Base-by-base conservation (phyloP, 192 early-diverging fungal species). In the Podila clonocystis region DNA sequence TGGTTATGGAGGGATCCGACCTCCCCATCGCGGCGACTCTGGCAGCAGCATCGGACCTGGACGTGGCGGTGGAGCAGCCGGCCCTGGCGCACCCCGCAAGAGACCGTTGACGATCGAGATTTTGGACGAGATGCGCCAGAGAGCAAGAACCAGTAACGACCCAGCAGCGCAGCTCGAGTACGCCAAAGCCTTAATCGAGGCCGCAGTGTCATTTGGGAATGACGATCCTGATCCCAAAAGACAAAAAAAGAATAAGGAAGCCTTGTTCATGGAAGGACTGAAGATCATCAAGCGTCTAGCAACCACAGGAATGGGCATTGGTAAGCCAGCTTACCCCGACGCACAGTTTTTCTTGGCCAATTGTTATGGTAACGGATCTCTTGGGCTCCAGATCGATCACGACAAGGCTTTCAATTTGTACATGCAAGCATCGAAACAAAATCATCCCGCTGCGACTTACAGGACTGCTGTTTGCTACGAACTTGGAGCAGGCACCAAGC, bases 391-490 rank as follows among this genome's bases (percentile, higher is more conserved):
- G 49, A 84, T 93, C 28, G 96, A 98, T 78, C 90, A 94, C 74
- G 94, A 94, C 64, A 93, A 92, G 72, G 97, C 98, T 28, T 99
- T 99, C 75, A 85, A 88, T 26, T 86, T 95, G 29, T 99, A 99
- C 75, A 86, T 95, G 58, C 95, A 97, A 76, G 97, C 96, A 5
- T 93, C 96, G 31, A 98, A 98, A 77, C 93, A 94, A 65, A 91
- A 89, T 82, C 97, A 98, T 75, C 91, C 96, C 17, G 91, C 92
- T 30, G 94, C 96, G 11, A 97, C 96, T 26, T 99, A 97, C 82
- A 92, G 97, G 69, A 92, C 94, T 2, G 98, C 94, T 7, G 96
- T 97, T 12, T 99, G 97, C 85, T 97, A 98, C 83, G 98, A 99
- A 77, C 84, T 94, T 28, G 97, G 97, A 29, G 91, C 93, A n/a